Evolutionary conservation across 192 early-diverging fungal species (phyloP), one percentile per base, ranked within the genome.

Genomic region (Backusella circina): DNA sequence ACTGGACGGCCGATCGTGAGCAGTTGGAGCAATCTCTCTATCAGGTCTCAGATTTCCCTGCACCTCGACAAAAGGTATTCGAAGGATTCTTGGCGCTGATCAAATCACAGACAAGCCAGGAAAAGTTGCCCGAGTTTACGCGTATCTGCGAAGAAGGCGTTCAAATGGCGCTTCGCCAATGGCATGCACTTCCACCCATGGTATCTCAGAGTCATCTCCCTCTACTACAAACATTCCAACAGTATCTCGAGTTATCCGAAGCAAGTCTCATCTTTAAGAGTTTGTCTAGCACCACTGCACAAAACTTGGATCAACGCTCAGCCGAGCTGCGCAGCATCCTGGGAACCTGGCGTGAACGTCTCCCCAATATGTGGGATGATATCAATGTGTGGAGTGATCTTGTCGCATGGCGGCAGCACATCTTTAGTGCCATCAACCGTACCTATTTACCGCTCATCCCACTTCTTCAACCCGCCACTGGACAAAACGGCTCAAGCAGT

Each of bases 311-410:
- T 47, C 82, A 79, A 72, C 94, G 94, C 75, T 93, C 95, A n/a
- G 89, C 90, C 57, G 97, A 98, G 51, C 81, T 99, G 30, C 98
- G 98, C 77, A 91, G 90, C 38, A 90, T 94, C 21, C 80, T 99
- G 21, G 89, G 92, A 70, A 99, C 96, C 6, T 99, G 98, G 98
- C 86, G 97, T 75, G 98, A 99, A 77, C 89, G 98, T 16, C 83
- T 99, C 36, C 98, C 98, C 13, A 99, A 97, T 76, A 87, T 88
- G 54, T 97, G 96, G 94, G 97, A 99, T 77, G 96, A 98, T 74
- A 99, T 99, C 79, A 93, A 94, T 68, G 86, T 99, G 8, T 99
- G 98, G 98, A 97, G 95, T 77, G 95, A 98, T 73, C 76, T 99
- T 65, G 95, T 99, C 6, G 94, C 96, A 9, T 99, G 97, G 97